Percentiles rank a stretch among this genome's conserved stretches.
Evolutionary conservation across 805 yeast genomes (phyloP).

Genomic region (Clavispora fructus): DNA sequence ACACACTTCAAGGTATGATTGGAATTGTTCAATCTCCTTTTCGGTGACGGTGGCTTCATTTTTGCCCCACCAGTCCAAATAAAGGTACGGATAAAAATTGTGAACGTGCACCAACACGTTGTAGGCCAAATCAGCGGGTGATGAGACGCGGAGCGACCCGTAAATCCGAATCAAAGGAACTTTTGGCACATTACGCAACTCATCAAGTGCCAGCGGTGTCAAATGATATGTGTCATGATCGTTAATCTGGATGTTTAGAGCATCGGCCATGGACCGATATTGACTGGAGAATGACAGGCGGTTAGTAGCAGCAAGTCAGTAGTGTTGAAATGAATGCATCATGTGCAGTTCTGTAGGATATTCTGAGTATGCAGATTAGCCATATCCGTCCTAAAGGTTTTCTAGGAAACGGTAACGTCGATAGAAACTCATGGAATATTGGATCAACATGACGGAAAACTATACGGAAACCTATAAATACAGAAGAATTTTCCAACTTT

Average conservation of each 20-base stretch:
- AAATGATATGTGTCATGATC: conserved; percentile 62
- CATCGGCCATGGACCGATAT: conserved; percentile 7
- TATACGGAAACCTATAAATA: too few relatives aligned
- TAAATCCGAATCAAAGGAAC: conserved; percentile 78
- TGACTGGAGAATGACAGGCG: too few relatives aligned
- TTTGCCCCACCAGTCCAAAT: conserved; percentile 51
- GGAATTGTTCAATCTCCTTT: conserved; percentile 35
- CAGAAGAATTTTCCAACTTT: too few relatives aligned
- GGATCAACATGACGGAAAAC: too few relatives aligned
- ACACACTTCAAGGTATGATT: conserved; percentile 39
- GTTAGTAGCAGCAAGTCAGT: too few relatives aligned
- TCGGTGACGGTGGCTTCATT: conserved; percentile 10
- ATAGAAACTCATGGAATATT: too few relatives aligned
- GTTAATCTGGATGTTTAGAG: conserved; percentile 46
- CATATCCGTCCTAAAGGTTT: too few relatives aligned
- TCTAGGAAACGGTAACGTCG: too few relatives aligned
- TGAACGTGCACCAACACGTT: conserved; percentile 63
- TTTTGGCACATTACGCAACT: conserved; percentile 33
- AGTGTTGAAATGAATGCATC: too few relatives aligned
- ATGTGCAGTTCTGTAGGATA: too few relatives aligned
- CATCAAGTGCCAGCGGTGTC: conserved; percentile 52
- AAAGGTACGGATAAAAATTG: conserved; percentile 79
- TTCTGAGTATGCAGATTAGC: too few relatives aligned
- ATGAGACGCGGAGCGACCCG: conserved; percentile 60
- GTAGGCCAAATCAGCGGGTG: conserved; percentile 15